Conservation (phyloP, 176 grass and related monocot species). For the Ampelocalamus luodianensis region DNA sequence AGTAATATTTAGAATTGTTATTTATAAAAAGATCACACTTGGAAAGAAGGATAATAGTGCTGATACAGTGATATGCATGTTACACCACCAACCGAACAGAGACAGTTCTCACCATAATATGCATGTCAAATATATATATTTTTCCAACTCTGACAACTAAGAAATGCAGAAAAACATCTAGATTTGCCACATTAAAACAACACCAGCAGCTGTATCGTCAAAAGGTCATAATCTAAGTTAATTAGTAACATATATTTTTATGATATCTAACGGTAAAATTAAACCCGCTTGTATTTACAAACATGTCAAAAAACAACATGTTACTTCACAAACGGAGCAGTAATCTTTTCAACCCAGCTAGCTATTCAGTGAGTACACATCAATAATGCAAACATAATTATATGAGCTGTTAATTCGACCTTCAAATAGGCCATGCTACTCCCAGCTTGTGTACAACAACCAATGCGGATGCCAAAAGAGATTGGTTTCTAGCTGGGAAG, state of each 20-base stretch:
- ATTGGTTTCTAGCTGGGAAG: conserved; percentile 37
- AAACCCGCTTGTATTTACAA: neutral
- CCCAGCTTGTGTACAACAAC: neutral
- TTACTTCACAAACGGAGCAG: neutral
- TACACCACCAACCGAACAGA: neutral
- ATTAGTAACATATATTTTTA: neutral
- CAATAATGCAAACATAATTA: conserved; percentile 10
- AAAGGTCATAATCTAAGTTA: neutral
- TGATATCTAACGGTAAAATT: neutral
- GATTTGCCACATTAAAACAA: neutral
- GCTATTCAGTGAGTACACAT: neutral
- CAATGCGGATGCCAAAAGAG: conserved; percentile 33
- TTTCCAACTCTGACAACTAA: neutral
- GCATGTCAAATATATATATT: neutral
- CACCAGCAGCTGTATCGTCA: neutral
- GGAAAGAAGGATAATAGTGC: neutral
- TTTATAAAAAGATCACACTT: neutral
- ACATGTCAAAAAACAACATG: neutral
- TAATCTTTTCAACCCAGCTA: neutral
- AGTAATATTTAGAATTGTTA: neutral
- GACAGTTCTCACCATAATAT: neutral
- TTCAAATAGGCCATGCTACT: conserved; percentile 23
- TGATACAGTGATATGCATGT: neutral
- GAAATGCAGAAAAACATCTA: neutral
- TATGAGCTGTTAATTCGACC: conserved; percentile 31